phyloP scores from a whole-genome alignment of 2,329 filamentous ascomycete genomes.

The Hymenoscyphus salicellus region DNA sequence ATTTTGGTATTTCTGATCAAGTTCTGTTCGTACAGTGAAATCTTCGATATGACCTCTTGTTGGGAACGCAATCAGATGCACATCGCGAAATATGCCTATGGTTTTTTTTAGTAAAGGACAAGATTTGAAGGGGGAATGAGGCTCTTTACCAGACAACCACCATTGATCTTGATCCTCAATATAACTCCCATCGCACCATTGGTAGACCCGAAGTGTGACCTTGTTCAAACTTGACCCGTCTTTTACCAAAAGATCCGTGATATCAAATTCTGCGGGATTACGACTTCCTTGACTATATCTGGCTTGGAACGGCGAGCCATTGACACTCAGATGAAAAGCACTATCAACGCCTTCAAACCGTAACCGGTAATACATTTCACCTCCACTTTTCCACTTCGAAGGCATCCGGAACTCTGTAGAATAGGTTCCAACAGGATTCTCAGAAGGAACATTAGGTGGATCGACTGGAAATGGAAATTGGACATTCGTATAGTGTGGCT shows the following conservation, averaged over 20 bases:
- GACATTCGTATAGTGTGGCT: constrained; percentile 49
- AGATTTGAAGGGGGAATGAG: not conserved
- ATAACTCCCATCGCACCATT: constrained; percentile 56
- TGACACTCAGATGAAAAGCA: constrained; percentile 56
- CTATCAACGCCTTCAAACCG: constrained; percentile 58
- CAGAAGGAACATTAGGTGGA: constrained; percentile 50
- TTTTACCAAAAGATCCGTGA: constrained; percentile 43
- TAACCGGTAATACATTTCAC: constrained; percentile 37
- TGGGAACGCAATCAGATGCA: constrained; percentile 50
- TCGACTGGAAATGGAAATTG: constrained; percentile 52
- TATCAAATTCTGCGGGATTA: constrained; percentile 57
- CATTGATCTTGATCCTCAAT: constrained; percentile 56
- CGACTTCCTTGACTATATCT: constrained; percentile 57
- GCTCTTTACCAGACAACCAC: constrained; percentile 36
- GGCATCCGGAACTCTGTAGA: constrained; percentile 47
- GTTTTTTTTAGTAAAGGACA: not conserved
- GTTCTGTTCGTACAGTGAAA: constrained; percentile 51
- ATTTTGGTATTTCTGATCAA: constrained; percentile 51
- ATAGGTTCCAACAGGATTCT: constrained; percentile 55
- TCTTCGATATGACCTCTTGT: constrained; percentile 44
- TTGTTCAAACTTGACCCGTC: constrained; percentile 22
- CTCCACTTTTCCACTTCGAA: constrained; percentile 41
- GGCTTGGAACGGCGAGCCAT: constrained; percentile 45
- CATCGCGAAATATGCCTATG: constrained; percentile 52
- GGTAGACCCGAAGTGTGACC: constrained; percentile 52